phyloP scores from a whole-genome alignment of 2,329 filamentous ascomycete genomes.

The Fusarium sp. region DNA sequence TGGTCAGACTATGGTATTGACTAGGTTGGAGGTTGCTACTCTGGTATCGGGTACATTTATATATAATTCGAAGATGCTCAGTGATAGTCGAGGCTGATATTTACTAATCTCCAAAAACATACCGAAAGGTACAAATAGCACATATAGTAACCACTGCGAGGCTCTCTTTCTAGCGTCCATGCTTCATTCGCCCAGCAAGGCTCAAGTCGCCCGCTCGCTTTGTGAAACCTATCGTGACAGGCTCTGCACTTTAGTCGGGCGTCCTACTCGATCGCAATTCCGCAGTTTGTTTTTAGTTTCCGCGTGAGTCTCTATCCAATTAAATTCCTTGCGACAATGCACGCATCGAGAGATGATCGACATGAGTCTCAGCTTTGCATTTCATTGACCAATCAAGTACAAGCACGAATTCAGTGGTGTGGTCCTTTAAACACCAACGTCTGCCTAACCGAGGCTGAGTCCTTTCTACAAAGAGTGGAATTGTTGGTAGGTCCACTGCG shows the following conservation, averaged over 20 bases:
- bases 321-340: neutral
- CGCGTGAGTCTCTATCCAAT: neutral
- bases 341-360: neutral
- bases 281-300: neutral
- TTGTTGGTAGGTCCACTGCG: neutral
- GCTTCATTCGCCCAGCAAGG: neutral
- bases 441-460: slow-evolving; percentile 24
- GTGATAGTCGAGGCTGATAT: neutral
- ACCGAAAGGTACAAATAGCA: neutral
- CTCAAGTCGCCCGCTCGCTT: neutral
- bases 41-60: slow-evolving; percentile 1
- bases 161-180: neutral
- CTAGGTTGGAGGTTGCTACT: neutral
- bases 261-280: neutral
- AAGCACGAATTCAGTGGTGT: slow-evolving; percentile 15
- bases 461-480: neutral
- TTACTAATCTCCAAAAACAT: neutral
- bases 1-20: neutral
- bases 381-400: neutral
- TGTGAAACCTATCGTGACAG: neutral
- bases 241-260: slow-evolving; percentile 6
- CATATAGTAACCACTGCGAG: neutral
- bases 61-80: slow-evolving; percentile 7
- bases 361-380: neutral
- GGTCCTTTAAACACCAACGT: slow-evolving; percentile 1